Evolutionary conservation across 306 rosid genomes (phyloP).

Genomic region (Lotus japonicus): DNA sequence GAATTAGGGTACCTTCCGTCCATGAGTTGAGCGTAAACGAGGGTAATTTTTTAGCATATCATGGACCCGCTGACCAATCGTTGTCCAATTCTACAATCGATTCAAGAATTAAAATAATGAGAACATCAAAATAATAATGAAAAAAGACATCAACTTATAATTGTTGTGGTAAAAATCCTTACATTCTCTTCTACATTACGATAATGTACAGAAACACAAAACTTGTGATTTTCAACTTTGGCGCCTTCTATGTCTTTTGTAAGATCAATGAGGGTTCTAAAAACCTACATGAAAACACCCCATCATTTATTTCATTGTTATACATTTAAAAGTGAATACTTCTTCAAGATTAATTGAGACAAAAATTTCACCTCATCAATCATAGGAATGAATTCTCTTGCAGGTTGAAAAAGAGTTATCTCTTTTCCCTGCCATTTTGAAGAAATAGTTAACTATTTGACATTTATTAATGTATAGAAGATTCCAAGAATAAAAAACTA

Average conservation of each 20-base stretch:
- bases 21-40: constrained; percentile 74
- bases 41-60: constrained; percentile 71
- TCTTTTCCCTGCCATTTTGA: constrained; percentile 58
- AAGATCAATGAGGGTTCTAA: constrained; percentile 66
- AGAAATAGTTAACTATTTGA: background rate
- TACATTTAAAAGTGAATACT: background rate
- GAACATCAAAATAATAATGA: background rate
- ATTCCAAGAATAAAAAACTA: background rate
- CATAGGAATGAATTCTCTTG: constrained; percentile 75
- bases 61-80: constrained; percentile 74
- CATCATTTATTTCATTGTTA: background rate
- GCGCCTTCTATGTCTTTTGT: constrained; percentile 71
- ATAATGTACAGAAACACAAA: constrained; percentile 93
- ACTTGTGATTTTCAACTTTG: constrained; percentile 87
- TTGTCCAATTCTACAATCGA: constrained; percentile 66
- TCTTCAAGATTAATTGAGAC: background rate
- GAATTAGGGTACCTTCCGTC: constrained; percentile 62
- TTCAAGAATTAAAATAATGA: background rate
- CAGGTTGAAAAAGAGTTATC: constrained; percentile 83
- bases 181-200: constrained; percentile 91
- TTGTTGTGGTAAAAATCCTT: background rate
- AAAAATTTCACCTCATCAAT: constrained; percentile 57
- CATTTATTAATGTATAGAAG: background rate
- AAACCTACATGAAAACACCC: constrained; percentile 48
- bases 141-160: background rate